Percentiles rank a stretch among this genome's conserved stretches.
Conservation (phyloP, 2,329 filamentous ascomycete genomes). For the Fusarium sp. region DNA sequence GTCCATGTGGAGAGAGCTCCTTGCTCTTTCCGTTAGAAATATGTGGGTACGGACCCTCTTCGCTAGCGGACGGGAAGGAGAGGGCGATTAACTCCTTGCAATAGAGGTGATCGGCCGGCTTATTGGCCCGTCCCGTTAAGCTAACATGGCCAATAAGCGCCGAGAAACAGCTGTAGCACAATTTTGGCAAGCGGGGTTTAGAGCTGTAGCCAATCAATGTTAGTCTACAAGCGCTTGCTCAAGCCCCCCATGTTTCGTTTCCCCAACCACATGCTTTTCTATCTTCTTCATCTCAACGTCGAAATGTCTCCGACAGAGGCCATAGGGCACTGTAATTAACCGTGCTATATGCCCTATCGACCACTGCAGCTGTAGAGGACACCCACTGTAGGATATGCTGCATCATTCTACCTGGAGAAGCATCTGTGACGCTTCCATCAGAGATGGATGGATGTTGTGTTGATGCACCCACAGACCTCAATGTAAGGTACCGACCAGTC, state of each 20-base stretch:
- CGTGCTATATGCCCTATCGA: neutral
- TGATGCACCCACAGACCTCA: slow-evolving; percentile 25
- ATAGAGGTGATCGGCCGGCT: slow-evolving; percentile 46
- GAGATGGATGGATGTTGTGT: slow-evolving; percentile 24
- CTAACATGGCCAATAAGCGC: slow-evolving; percentile 49
- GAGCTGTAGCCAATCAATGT: slow-evolving; percentile 11
- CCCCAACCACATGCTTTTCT: slow-evolving; percentile 48
- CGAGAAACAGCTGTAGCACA: slow-evolving; percentile 45
- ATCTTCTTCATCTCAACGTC: slow-evolving; percentile 28
- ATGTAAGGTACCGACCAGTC: slow-evolving; percentile 41
- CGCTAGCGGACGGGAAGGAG: slow-evolving; percentile 42
- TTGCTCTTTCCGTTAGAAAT: slow-evolving; percentile 21
- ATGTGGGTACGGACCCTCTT: slow-evolving; percentile 26
- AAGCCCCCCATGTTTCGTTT: slow-evolving; percentile 37
- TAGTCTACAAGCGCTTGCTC: slow-evolving; percentile 26
- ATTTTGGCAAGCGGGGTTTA: slow-evolving; percentile 22
- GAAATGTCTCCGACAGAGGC: slow-evolving; percentile 2
- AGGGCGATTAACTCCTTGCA: slow-evolving; percentile 50
- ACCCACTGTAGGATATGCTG: slow-evolving; percentile 12
- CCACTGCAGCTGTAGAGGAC: slow-evolving; percentile 3
- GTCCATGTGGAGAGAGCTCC: slow-evolving; percentile 2
- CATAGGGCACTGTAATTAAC: neutral
- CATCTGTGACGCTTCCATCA: slow-evolving; percentile 23
- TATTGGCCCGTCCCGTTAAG: slow-evolving; percentile 46
- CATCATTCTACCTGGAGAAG: slow-evolving; percentile 15